Evolutionary conservation across 129 eudicot species (phyloP), one percentile per base, ranked within the genome.

Genomic region (Helianthus tuberosus): DNA sequence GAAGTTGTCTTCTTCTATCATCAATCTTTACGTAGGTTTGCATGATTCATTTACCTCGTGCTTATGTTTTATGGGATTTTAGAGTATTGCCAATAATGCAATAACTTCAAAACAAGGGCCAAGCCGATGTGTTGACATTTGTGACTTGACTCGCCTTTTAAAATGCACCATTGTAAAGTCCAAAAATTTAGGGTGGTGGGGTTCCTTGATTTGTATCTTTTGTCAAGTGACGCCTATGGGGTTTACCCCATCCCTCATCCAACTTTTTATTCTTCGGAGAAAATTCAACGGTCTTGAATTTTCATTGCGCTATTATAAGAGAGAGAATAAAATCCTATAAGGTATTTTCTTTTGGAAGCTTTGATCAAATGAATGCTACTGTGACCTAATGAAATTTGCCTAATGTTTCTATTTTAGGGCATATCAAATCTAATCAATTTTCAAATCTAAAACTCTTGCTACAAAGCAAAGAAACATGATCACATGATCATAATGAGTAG

Each of bases 401-500:
- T 20, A 12, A 59, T 25, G 52, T 35, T 68, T 17, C 47, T 68
- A 16, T 67, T 15, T 68, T 66, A 9, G 50, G 69, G 54, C 75
- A 59, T 46, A 36, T 36, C 8, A 25, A 64, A 77, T 69, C 75
- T 69, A 16, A 59, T 48, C n/a, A 13, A 59, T 27, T 59, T 11
- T 11, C 15, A 58, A 59, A 68, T 69, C 63, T 27, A 7, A 50
- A 54, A 59, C 63, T 67, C 51, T 17, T 58, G 51, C 53, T 27
- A 59, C 41, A 60, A 13, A 65, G 10, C 58, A 57, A 67, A n/a
- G 63, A 49, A 48, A 60, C 57, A 69, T 38, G 17, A 49, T 61
- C 59, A 77, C 81, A 60, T 69, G 76, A 69, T 3, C 52, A 48
- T 43, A 35, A 48, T 49, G 54, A 60, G 17, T 36, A 58, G 51